A percentile compares a stretch with the other conserved stretches of the same genome.
Conservation (phyloP, 805 yeast species). For the Barnettozyma pratensis region DNA sequence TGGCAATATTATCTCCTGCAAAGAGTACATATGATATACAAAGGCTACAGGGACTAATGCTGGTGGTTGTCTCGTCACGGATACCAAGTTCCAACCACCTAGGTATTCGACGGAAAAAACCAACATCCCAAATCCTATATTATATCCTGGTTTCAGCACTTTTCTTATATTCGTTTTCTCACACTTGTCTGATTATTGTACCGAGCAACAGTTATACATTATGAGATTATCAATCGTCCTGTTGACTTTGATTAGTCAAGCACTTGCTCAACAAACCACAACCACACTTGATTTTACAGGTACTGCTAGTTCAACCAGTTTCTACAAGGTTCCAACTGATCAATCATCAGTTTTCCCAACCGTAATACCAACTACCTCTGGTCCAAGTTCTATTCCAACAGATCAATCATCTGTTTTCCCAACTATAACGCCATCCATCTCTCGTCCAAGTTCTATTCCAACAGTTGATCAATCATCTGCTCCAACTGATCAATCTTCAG, state of each 20-base stretch:
- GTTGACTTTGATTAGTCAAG: slow-evolving; percentile 10
- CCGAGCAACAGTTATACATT: not conserved
- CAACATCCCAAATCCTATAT: not conserved
- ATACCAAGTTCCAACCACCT: too few species aligned
- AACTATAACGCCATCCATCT: not conserved
- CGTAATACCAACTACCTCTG: not conserved
- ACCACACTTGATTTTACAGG: slow-evolving; percentile 18
- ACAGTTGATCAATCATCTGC: not conserved
- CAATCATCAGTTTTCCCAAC: not conserved
- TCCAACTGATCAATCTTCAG: too few species aligned
- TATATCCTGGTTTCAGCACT: slow-evolving; percentile 1
- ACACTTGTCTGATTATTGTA: not conserved
- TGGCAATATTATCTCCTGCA: too few species aligned
- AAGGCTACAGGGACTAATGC: too few species aligned
- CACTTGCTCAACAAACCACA: slow-evolving; percentile 18
- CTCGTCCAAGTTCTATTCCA: not conserved
- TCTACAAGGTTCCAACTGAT: slow-evolving; percentile 10
- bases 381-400: not conserved
- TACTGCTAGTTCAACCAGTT: slow-evolving; percentile 13
- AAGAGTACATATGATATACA: too few species aligned
- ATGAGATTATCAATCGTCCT: slow-evolving; percentile 11
- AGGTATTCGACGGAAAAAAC: not conserved
- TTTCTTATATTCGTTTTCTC: not conserved
- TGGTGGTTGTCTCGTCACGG: too few species aligned
- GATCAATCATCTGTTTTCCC: not conserved